Evolutionary conservation across 1,139 yeast species (phyloP).

Genomic region (Hansenula sp.): DNA sequence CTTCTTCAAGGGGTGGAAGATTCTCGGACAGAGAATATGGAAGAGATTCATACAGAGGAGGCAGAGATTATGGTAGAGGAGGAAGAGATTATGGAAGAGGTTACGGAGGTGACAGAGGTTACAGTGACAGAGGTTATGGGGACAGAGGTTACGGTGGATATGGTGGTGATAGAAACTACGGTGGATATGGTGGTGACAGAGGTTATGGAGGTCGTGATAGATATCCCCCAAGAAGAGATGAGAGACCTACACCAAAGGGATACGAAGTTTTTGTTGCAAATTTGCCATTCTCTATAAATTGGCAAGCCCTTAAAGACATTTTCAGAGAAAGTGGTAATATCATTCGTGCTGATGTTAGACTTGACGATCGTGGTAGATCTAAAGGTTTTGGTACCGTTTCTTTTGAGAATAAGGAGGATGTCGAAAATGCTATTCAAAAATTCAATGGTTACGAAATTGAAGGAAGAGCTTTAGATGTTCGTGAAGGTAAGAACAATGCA

Average conservation of each 20-base stretch:
- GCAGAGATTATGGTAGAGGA: constrained; percentile 13
- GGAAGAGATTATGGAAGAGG: constrained; percentile 15
- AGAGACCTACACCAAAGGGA: constrained; percentile 20
- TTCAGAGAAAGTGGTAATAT: constrained; percentile 77
- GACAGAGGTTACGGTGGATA: constrained; percentile 10
- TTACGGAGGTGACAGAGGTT: constrained; percentile 18
- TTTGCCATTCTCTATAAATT: constrained; percentile 71
- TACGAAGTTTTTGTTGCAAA: constrained; percentile 79
- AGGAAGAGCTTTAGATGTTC: constrained; percentile 66
- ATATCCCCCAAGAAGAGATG: constrained; percentile 14
- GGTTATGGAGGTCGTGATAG: constrained; percentile 12
- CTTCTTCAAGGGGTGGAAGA: constrained; percentile 27
- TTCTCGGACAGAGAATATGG: constrained; percentile 11
- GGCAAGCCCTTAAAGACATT: constrained; percentile 85
- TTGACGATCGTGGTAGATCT: constrained; percentile 69
- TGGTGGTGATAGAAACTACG: constrained; percentile 12
- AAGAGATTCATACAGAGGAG: constrained; percentile 15
- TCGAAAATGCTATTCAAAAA: constrained; percentile 54
- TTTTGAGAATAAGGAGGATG: constrained; percentile 55
- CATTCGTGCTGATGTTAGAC: constrained; percentile 73
- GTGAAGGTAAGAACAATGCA: constrained; percentile 48
- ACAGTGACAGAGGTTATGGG: constrained; percentile 11
- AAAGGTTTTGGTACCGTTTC: constrained; percentile 83
- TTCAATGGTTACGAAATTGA: constrained; percentile 65
- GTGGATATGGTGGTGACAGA: constrained; percentile 10